Evolutionary conservation across 768 basidiomycete genomes (phyloP), one percentile per base, ranked within the genome.

Genomic region (Hebeloma cylindrosporum): DNA sequence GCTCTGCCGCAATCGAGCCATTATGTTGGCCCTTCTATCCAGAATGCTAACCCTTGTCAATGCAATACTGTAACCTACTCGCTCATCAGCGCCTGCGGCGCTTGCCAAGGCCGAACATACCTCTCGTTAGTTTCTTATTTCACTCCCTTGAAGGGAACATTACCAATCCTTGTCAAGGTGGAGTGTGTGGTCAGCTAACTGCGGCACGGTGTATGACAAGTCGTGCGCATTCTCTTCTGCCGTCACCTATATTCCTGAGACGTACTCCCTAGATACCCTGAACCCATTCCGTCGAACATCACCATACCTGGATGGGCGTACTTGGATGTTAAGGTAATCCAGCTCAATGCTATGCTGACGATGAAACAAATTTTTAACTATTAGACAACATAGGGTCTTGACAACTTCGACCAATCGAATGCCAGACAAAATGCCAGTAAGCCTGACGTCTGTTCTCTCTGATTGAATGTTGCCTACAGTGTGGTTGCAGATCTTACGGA

Each of bases 291-390:
- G 2, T 47, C 54, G 0, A 73, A 72, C 7, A 68, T 76, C 1
- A 62, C 67, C 8, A 69, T 85, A 14, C 83, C 82, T 7, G 72
- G 71, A 8, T 85, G 83, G 83, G 82, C 82, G 9, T 85, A 75
- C 48, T 62, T 77, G 25, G 73, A 80, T 44, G 74, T 83, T 16
- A 60, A 67, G 54, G 73, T 74, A 55, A 33, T 48, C n/a, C n/a
- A n/a, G n/a, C n/a, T n/a, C n/a, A n/a, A n/a, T n/a, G n/a, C n/a
- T n/a, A 7, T 20, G 17, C 13, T 14, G n/a, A 5, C 9, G 21
- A 5, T 10, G 0, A 4, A 8, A 27, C 26, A 30, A 3, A 3
- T 6, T 17, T 9, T 17, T n/a, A 18, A 20, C 30, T 14, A n/a
- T 23, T 28, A 45, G 18, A 5, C 7, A 22, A 18, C 14, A 5